Base-by-base conservation (phyloP, 2,329 filamentous ascomycete species). In the Dothiorella sarmentorum region DNA sequence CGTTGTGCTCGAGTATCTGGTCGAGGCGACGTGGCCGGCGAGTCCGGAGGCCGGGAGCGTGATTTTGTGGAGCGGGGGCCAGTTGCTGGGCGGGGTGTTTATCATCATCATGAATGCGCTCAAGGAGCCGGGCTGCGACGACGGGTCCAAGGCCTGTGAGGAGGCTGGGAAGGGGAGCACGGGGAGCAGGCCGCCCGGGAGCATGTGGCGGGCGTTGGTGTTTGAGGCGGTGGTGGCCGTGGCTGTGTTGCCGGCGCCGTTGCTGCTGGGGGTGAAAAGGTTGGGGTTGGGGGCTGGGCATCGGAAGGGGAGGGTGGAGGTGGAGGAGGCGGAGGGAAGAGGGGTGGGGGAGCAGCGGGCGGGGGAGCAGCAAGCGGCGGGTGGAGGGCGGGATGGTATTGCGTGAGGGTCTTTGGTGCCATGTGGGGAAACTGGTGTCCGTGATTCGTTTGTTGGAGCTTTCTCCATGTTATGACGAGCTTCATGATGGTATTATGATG, bases 1-100 rank as follows among this genome's bases (percentile, higher is more conserved):
- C 3, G 83, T 96, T 35, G 89, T 86, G 5, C 82, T 97, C 51
- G 94, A 99, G 74, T 91, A 89, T 65, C 78, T 97, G 15, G 89
- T 90, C 53, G 91, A 97, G 71, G 82, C 96, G 60, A 91, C 89
- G 4, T 90, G 94, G 68, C 94, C 94, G 0, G 85, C 95, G 24
- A 87, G 85, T 38, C 92, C 94, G 0, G 93, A 96, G 74, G 83
- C 97, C 43, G 90, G 89, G 0, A 89, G 85, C 62, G 91, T 89
- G 26, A 78, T 95, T 20, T 89, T 88, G 67, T 97, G 94, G 94
- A 83, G 84, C 1, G 88, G 88, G 5, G 93, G 94, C 0, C 93
- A 97, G 76, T 74, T 97, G 7, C 75, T 95, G 0, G 94, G 94
- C 11, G 92, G 85, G 2, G 75, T 92, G 26, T 96, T 97, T 68